Conservation (phyloP, 805 yeast genomes). For the Candida orba region DNA sequence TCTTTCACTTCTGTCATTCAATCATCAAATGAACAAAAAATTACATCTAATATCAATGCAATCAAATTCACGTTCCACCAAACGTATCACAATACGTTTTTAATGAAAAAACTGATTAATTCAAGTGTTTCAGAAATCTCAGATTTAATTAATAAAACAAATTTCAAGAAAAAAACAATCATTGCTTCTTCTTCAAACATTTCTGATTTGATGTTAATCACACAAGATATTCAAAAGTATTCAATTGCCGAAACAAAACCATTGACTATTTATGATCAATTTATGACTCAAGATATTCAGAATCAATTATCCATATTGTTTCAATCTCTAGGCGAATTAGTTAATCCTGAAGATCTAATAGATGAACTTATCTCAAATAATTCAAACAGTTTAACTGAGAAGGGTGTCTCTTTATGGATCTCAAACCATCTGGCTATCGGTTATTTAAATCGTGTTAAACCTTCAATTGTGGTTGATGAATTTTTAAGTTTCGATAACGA, state of each 20-base stretch:
- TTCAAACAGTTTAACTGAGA: slow-evolving; percentile 11
- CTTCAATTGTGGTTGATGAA: slow-evolving; percentile 16
- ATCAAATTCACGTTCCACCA: slow-evolving; percentile 13
- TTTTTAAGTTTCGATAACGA: slow-evolving; percentile 26
- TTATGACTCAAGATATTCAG: slow-evolving; percentile 20
- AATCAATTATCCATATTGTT: slow-evolving; percentile 12
- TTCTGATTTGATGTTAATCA: slow-evolving; percentile 16
- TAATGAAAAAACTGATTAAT: slow-evolving; percentile 12
- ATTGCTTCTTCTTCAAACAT: slow-evolving; percentile 2
- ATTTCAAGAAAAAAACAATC: slow-evolving; percentile 8
- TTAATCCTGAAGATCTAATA: slow-evolving; percentile 14
- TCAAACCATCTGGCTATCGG: slow-evolving; percentile 27
- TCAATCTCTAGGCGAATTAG: slow-evolving; percentile 16
- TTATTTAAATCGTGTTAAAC: slow-evolving; percentile 8
- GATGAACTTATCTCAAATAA: slow-evolving; percentile 19
- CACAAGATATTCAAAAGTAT: slow-evolving; percentile 10
- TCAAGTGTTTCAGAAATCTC: slow-evolving; percentile 17
- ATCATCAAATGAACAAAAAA: slow-evolving; percentile 21
- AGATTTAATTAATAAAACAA: slow-evolving; percentile 12
- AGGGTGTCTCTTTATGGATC: slow-evolving; percentile 33
- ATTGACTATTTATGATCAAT: slow-evolving; percentile 17
- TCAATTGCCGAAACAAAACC: background rate
- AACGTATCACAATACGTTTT: slow-evolving; percentile 4
- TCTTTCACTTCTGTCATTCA: slow-evolving; percentile 16
- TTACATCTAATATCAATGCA: slow-evolving; percentile 14